Base-by-base conservation (phyloP, 2,329 filamentous ascomycete species). In the Colletotrichum filicis region DNA sequence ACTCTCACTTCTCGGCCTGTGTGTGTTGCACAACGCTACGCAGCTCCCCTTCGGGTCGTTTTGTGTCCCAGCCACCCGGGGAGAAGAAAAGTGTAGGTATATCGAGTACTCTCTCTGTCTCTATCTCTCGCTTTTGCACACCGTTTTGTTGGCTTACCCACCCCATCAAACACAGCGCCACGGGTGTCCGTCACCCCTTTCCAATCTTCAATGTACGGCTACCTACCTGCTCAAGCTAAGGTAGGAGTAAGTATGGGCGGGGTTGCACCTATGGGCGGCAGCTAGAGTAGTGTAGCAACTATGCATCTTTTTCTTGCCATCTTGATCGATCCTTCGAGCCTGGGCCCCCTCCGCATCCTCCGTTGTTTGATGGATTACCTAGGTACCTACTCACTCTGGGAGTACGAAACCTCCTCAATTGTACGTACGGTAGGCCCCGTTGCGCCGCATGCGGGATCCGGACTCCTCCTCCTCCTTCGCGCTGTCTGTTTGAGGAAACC, bases 371-470 rank as follows among this genome's bases (percentile, higher is more conserved):
- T 42, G 35, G 30, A 30, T 30, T 30, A 30, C 30, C 30, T 30
- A 30, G 30, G 30, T 30, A 9, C 30, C 9, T 30, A 30, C 30
- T 8, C 9, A 30, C 3, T 1, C 30, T 30, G 30, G 30, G 30
- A 1, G 30, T 30, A 30, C 35, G 35, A 42, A 42, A n/a, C 42
- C 59, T 12, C 30, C 59, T 12, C 30, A 55, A 37, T 46, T 1
- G 30, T 9, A 32, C 24, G 58, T 69, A 52, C 55, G 52, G 9
- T 53, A 28, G n/a, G 9, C 11, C 42, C 56, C 19, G 66, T 9
- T 46, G 52, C 46, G 70, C 55, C 28, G 60, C 66, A 60, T 32
- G 55, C 55, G 46, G 53, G 66, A 59, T n/a, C 53, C 42, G n/a
- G 26, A 28, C 24, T 46, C 26, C 30, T 63, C 53, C 30, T 63